Evolutionary conservation across 257 asterid species (phyloP).

Genomic region (Solanum sitiens): DNA sequence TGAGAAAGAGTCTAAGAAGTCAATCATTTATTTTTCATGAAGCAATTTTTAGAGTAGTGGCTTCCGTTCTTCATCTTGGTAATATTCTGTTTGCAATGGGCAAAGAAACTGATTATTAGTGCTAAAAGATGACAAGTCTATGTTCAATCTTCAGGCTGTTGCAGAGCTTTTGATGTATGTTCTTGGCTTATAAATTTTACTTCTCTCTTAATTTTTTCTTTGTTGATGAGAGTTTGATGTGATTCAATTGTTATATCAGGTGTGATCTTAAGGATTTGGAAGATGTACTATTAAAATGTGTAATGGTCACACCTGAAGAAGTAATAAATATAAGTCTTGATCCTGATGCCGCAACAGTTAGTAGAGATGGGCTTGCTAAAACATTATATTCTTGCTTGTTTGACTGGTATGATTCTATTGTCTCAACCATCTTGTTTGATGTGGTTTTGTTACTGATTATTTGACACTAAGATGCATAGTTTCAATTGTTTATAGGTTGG

Average conservation of each 20-base stretch:
- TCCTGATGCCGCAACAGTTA: constrained; percentile 67
- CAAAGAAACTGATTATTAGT: constrained; percentile 67
- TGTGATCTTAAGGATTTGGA: constrained; percentile 61
- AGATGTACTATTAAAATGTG: constrained; percentile 92
- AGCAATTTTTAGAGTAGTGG: constrained; percentile 97
- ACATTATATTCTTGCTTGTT: constrained; percentile 83
- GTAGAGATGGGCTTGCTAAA: constrained; percentile 93
- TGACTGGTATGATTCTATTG: constrained; percentile 57
- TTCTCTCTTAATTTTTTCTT: not conserved
- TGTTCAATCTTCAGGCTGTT: constrained; percentile 65
- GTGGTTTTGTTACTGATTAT: not conserved
- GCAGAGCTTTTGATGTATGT: constrained; percentile 87
- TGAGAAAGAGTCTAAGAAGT: not conserved
- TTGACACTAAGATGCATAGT: not conserved
- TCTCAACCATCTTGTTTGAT: constrained; percentile 1
- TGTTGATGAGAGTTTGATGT: constrained; percentile 3
- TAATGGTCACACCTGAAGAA: constrained; percentile 99
- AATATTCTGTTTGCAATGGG: constrained; percentile 76
- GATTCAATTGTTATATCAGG: constrained; percentile 26
- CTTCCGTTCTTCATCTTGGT: constrained; percentile 89
- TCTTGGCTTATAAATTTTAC: constrained; percentile 6
- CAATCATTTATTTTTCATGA: constrained; percentile 38
- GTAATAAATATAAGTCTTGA: constrained; percentile 98
- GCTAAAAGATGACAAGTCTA: constrained; percentile 80
- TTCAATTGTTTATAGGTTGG: constrained; percentile 57